Evolutionary conservation across 1,284 basidiomycete genomes (phyloP), one percentile per base, ranked within the genome.

Genomic region (Cerrena zonata): DNA sequence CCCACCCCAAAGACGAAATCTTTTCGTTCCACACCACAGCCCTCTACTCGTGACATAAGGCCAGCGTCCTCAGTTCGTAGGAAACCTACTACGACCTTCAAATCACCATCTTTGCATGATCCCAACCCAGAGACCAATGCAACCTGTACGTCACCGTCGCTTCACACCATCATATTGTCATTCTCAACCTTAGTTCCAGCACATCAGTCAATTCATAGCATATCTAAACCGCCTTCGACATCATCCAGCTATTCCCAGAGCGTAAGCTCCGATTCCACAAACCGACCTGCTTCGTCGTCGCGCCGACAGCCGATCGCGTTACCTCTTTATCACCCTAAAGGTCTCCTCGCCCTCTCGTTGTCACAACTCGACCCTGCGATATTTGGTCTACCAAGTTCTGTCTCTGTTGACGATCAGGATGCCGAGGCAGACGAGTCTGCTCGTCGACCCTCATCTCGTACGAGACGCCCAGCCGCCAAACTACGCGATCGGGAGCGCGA

Each of bases 261-360:
- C 34, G 19, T 22, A 13, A 22, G 13, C n/a, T 22, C 41, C 10
- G 23, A 19, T 5, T 22, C 21, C 41, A 24, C 24, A 22, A 19
- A 24, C 13, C 41, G 22, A 19, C 22, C 41, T 22, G 23, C n/a
- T 24, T 18, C 37, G 45, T 51, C 52, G 15, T 51, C 56, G 62
- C 58, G 58, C 62, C 38, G 68, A 71, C 61, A 61, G 64, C n/a
- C 72, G 19, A 23, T 75, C 1, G 72, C 76, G n/a, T 69, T 86
- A 30, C 82, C 84, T 22, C 68, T 88, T 37, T 87, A 88, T 61
- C 84, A 87, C 60, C 84, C 84, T 22, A 69, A 80, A 22, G 84
- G 83, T 2, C 67, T 67, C 5, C 71, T 87, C 40, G 84, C 85
- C 39, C 72, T 78, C 58, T 85, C 84, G 5, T 74, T 86, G 45